These are phyloP conservation scores for Nakaseomyces glabratus DNA, from an alignment of 1,139 yeast species.

Conservation along the genomic window DNA sequence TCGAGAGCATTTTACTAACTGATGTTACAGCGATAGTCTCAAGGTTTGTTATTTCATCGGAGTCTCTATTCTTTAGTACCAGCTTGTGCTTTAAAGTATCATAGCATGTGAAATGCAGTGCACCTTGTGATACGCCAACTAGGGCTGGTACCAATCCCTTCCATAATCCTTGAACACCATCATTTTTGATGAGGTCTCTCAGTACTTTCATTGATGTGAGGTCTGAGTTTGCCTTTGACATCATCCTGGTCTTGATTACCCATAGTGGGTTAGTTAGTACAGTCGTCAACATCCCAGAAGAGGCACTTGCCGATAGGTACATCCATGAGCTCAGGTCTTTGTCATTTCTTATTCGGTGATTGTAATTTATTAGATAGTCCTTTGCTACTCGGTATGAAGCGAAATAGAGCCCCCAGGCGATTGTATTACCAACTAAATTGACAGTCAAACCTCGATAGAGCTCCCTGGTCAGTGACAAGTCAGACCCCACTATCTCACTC, in stretches of 20 bases:
- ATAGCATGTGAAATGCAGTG: constrained; percentile 77
- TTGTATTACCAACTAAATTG: constrained; percentile 70
- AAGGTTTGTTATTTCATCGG: constrained; percentile 35
- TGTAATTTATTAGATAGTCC: constrained; percentile 18
- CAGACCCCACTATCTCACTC: constrained; percentile 1
- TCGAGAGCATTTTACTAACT: constrained; percentile 58
- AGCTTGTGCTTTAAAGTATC: constrained; percentile 50
- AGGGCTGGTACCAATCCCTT: constrained; percentile 76
- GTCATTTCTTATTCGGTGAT: constrained; percentile 15
- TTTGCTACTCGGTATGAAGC: constrained; percentile 59
- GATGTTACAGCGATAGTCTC: constrained; percentile 63
- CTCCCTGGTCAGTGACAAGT: constrained; percentile 25
- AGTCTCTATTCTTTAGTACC: constrained; percentile 9
- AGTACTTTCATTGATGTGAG: constrained; percentile 43
- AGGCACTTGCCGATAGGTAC: constrained; percentile 45
- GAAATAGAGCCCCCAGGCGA: constrained; percentile 87
- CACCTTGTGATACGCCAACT: constrained; percentile 80
- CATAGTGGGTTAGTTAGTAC: constrained; percentile 84
- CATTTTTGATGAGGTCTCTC: constrained; percentile 33
- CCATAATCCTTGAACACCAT: constrained; percentile 71
- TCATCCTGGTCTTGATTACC: constrained; percentile 89
- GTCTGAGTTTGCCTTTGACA: constrained; percentile 50
- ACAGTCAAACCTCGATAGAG: constrained; percentile 75
- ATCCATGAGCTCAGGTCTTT: constrained; percentile 21
- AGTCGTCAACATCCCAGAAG: constrained; percentile 71